Percentiles rank a stretch among this genome's conserved stretches.
These are phyloP conservation scores for Ambrosia artemisiifolia DNA, from an alignment of 129 eudicot genomes.

Conservation along the genomic window DNA sequence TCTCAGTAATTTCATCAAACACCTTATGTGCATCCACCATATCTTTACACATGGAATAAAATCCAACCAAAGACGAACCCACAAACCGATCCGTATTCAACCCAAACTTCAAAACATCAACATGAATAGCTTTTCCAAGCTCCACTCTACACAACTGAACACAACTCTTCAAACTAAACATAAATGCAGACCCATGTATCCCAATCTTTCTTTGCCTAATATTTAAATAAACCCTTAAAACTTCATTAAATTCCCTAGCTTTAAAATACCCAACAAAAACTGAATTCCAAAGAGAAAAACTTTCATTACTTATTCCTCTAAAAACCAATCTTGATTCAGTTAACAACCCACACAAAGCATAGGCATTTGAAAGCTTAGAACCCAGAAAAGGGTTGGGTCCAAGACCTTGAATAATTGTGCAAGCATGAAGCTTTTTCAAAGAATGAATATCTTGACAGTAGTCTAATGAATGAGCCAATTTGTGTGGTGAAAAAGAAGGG, in stretches of 20 bases:
- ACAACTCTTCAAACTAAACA: constrained; percentile 47
- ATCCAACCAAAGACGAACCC: constrained; percentile 47
- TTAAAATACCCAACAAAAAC: constrained; percentile 43
- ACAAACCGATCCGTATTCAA: constrained; percentile 47
- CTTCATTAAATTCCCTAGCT: constrained; percentile 50
- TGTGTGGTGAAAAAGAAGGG: constrained; percentile 22
- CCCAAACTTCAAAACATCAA: constrained; percentile 51
- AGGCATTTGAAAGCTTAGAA: constrained; percentile 43
- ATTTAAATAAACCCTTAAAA: constrained; percentile 36
- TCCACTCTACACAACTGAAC: constrained; percentile 29
- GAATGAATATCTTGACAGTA: constrained; percentile 29
- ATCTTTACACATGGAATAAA: constrained; percentile 33
- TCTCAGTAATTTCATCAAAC: constrained; percentile 57
- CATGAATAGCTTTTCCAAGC: constrained; percentile 45
- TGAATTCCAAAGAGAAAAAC: constrained; percentile 46
- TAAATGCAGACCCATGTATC: constrained; percentile 44
- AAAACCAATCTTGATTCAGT: constrained; percentile 49
- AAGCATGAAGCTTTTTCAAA: constrained; percentile 57
- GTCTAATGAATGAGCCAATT: constrained; percentile 34
- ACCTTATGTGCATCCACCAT: constrained; percentile 48
- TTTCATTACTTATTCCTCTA: constrained; percentile 19
- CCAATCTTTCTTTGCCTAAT: constrained; percentile 39
- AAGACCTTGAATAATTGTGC: constrained; percentile 37
- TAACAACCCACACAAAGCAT: constrained; percentile 38
- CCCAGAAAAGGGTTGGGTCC: constrained; percentile 40